Conservation (phyloP, 768 basidiomycete genomes). For the button mushroom (Agaricus bisporus) region DNA sequence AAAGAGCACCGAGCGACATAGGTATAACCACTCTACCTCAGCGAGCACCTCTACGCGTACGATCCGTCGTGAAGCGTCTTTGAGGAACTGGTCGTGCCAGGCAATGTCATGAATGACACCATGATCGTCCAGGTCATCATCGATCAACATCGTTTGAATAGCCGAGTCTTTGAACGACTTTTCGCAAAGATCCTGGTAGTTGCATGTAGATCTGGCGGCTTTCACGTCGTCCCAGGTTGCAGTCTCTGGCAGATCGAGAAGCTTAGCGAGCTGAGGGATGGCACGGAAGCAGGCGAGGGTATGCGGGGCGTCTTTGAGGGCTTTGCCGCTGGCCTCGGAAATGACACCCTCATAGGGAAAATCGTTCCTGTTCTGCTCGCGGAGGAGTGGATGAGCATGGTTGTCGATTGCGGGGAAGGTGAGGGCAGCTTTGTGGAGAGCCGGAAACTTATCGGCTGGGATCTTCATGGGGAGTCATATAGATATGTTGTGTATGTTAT, state of each 20-base stretch:
- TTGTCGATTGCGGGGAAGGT: constrained; percentile 64
- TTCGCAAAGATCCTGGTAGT: constrained; percentile 55
- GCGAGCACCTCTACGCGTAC: constrained; percentile 66
- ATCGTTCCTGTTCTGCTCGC: constrained; percentile 32
- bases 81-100: constrained; percentile 62
- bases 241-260: constrained; percentile 35
- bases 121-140: constrained; percentile 57
- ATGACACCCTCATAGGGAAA: constrained; percentile 60
- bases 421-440: constrained; percentile 24
- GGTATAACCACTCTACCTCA: constrained; percentile 41
- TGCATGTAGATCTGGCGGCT: constrained; percentile 29
- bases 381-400: constrained; percentile 70
- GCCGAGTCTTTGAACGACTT: constrained; percentile 45
- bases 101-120: constrained; percentile 41
- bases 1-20: constrained; percentile 6
- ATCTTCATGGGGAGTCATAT: constrained; percentile 4
- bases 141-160: constrained; percentile 68
- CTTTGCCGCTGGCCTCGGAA: constrained; percentile 56
- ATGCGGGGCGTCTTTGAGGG: constrained; percentile 44
- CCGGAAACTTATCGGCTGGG: constrained; percentile 13
- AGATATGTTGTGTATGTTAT: background rate
- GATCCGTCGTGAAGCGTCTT: constrained; percentile 49
- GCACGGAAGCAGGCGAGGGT: constrained; percentile 61
- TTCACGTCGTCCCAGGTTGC: constrained; percentile 60
- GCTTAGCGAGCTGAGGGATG: constrained; percentile 42